These are phyloP conservation scores for Daldinia eschscholtzii DNA, from an alignment of 2,329 filamentous ascomycete species.

Conservation along the genomic window DNA sequence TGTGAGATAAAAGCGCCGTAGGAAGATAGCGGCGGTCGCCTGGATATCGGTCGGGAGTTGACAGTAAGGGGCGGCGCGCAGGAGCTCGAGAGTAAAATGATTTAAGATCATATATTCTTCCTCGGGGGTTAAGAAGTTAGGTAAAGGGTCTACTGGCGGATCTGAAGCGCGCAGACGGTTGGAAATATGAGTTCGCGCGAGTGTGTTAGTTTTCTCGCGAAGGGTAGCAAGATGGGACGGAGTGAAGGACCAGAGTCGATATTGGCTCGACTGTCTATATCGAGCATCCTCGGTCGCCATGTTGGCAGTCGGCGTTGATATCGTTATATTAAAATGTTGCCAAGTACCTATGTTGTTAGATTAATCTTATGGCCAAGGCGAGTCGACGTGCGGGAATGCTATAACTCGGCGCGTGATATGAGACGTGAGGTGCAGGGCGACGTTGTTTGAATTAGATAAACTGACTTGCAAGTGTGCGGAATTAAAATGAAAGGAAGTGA, in stretches of 20 bases:
- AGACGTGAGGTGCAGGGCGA: too few species aligned
- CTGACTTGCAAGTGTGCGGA: background rate
- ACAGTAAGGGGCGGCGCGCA: constrained; percentile 68
- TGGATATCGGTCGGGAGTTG: constrained; percentile 65
- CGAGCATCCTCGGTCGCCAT: constrained; percentile 90
- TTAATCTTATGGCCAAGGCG: background rate
- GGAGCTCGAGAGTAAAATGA: constrained; percentile 75
- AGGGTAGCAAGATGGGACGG: constrained; percentile 76
- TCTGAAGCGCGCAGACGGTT: constrained; percentile 67
- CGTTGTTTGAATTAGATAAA: too few species aligned
- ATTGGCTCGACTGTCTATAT: constrained; percentile 92
- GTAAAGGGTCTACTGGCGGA: constrained; percentile 63
- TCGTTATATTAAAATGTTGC: background rate
- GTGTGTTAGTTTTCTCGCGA: constrained; percentile 81
- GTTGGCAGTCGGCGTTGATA: constrained; percentile 30
- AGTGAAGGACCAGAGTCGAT: constrained; percentile 91
- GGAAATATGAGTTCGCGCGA: constrained; percentile 74
- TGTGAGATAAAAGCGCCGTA: constrained; percentile 94
- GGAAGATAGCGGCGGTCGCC: constrained; percentile 87
- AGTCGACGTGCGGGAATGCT: background rate
- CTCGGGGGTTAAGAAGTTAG: constrained; percentile 84
- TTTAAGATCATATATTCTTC: constrained; percentile 87
- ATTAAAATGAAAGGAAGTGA: background rate
- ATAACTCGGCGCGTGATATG: too few species aligned
- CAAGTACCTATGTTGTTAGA: too few species aligned